Percentiles rank a stretch among this genome's conserved stretches.
These are phyloP conservation scores for Alternaria arborescens DNA, from an alignment of 2,329 filamentous ascomycete genomes.

Conservation along the genomic window DNA sequence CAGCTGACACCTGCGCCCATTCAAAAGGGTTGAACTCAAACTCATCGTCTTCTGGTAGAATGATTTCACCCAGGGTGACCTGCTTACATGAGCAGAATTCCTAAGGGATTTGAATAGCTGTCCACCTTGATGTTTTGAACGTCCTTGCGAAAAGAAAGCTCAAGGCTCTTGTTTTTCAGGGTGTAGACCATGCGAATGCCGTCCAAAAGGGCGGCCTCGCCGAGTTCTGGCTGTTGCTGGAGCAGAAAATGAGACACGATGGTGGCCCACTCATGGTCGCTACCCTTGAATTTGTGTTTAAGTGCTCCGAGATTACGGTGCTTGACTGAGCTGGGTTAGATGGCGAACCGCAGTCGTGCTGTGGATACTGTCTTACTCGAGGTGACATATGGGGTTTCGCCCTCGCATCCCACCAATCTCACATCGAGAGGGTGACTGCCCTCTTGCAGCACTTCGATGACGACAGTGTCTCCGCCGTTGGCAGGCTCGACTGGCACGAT, in stretches of 20 bases:
- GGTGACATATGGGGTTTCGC: conserved; percentile 66
- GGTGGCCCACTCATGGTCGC: conserved; percentile 69
- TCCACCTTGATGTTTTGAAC: conserved; percentile 70
- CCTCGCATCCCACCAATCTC: conserved; percentile 74
- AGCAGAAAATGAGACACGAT: conserved; percentile 68
- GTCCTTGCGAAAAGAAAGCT: conserved; percentile 70
- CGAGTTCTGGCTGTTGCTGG: conserved; percentile 50
- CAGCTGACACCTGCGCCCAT: conserved; percentile 71
- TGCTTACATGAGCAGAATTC: conserved; percentile 13
- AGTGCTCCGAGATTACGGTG: conserved; percentile 43
- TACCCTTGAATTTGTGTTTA: conserved; percentile 48
- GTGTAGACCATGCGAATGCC: conserved; percentile 68
- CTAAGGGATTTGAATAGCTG: conserved; percentile 31
- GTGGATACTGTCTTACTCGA: conserved; percentile 60
- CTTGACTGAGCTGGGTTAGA: conserved; percentile 45
- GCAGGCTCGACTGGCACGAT: conserved; percentile 69
- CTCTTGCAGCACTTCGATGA: conserved; percentile 66
- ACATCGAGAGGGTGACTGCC: conserved; percentile 68
- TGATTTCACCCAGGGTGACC: conserved; percentile 71
- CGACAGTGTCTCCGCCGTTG: conserved; percentile 63
- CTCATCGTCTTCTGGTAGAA: conserved; percentile 63
- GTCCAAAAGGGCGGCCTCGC: conserved; percentile 58
- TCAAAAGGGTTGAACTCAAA: conserved; percentile 72
- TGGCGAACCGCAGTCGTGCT: conserved; percentile 20
- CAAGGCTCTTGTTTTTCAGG: conserved; percentile 62